These are phyloP conservation scores for Cynara cardunculus DNA, from an alignment of 129 eudicot genomes.

Conservation along the genomic window DNA sequence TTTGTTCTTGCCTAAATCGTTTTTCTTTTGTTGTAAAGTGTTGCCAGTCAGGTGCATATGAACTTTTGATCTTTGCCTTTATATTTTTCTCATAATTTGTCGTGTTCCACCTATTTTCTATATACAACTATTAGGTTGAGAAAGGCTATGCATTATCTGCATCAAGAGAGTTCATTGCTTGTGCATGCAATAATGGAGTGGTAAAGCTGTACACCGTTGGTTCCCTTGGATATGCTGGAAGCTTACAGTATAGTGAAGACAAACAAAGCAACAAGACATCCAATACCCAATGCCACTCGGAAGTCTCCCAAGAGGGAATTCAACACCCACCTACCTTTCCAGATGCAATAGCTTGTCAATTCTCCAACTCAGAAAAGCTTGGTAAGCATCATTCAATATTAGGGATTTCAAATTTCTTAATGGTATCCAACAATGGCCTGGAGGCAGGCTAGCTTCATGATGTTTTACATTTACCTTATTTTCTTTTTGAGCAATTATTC, in stretches of 20 bases:
- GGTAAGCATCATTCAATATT: slow-evolving; percentile 36
- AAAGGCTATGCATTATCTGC: slow-evolving; percentile 60
- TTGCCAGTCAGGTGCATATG: background rate
- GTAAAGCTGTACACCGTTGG: slow-evolving; percentile 41
- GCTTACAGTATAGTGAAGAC: slow-evolving; percentile 39
- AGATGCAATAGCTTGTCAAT: slow-evolving; percentile 81
- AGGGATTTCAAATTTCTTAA: background rate
- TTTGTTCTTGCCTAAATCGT: background rate
- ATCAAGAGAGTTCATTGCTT: slow-evolving; percentile 60
- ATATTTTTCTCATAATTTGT: background rate
- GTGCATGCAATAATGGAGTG: slow-evolving; percentile 72
- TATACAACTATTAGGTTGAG: slow-evolving; percentile 49
- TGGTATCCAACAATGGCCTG: background rate
- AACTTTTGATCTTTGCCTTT: background rate
- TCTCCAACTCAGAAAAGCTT: slow-evolving; percentile 50
- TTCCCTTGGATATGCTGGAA: slow-evolving; percentile 56
- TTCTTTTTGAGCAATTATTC: background rate
- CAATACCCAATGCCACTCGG: slow-evolving; percentile 7
- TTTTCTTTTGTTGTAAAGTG: background rate
- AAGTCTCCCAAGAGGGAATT: slow-evolving; percentile 11
- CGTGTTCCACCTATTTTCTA: background rate
- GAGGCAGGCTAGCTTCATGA: background rate
- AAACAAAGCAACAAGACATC: slow-evolving; percentile 29
- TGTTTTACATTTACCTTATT: background rate
- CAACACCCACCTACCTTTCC: slow-evolving; percentile 35